Base-by-base conservation (phyloP, 495 filamentous ascomycete species). In the Podospora tetraspora region DNA sequence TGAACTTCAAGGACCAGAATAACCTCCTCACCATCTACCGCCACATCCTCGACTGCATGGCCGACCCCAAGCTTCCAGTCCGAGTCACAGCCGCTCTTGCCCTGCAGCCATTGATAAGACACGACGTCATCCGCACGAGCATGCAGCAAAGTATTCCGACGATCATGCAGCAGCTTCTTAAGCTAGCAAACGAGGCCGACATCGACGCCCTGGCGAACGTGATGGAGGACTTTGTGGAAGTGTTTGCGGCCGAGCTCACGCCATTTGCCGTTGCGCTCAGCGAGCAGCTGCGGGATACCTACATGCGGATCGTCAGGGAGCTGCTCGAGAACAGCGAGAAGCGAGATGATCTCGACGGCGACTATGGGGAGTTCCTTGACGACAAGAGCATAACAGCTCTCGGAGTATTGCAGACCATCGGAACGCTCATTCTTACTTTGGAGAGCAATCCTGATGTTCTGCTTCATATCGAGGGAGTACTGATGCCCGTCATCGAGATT, bases 141-240 rank as follows among this genome's bases (percentile, higher is more conserved):
- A 98, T 99, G 96, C 93, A 97, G 80, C 88, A 94, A 74, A 97
- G 92, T 78, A 99, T 99, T 65, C 93, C 96, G n/a, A 94, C 96
- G 74, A 97, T 99, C 76, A 99, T 99, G 95, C 95, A 99, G 79
- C 93, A 98, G 79, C 83, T 99, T 19, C 85, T 99, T 32, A 98
- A 98, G 80, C 81, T 99, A 68, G 94, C 95, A 27, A 97, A 97
- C 75, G 93, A 97, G 79, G 93, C 93, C 59, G 93, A 97, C 72
- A 94, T 97, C 62, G 93, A 97, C 78, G 92, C 93, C 21, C 79
- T 97, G 22, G 92, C 93, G n/a, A 97, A 97, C 72, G 93, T 97
- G n/a, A 97, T 97, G 95, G 95, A 99, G 77, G 96, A 99, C 73
- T 98, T 98, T 76, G 95, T 99, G 62, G 95, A 99, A 78, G 95